Evolutionary conservation across 352 stramenopile genomes (phyloP), one percentile per base, ranked within the genome.

Genomic region (Phytophthora uliginosa): DNA sequence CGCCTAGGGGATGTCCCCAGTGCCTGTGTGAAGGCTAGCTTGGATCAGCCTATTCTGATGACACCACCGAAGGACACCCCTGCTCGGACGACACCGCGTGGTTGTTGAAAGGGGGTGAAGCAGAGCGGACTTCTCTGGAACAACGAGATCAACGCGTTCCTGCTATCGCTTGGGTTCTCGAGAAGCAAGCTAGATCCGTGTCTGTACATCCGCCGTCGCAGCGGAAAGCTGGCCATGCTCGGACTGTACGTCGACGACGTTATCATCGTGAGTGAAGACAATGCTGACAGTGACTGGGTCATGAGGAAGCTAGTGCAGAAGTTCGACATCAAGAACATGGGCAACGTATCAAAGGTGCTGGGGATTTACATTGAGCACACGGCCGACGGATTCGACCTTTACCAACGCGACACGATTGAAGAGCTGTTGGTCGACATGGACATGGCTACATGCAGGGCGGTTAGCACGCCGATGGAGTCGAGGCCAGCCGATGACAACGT

Each of bases 41-140:
- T 38, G 33, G 33, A 38, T 9, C 33, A 9, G 33, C 33, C 33
- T 38, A 38, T 38, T 9, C 33, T 38, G 33, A 38, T 38, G 33
- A 38, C 33, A 47, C 38, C 38, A n/a, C 38, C 38, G 3, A 47
- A 47, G 38, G 38, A 12, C 7, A 47, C 38, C 10, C 38, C 17
- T 47, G 38, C 38, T n/a, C 38, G 38, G 12, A 17, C 15, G 38
- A n/a, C 7, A n/a, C 15, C 1, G 38, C 12, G 12, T 47, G 38
- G 38, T 15, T n/a, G n/a, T n/a, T n/a, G n/a, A n/a, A n/a, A n/a
- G n/a, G 59, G 59, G 1, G 17, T 66, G 13, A 59, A 66, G 26
- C 47, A 52, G 22, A 66, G 59, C 7, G 48, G 59, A 3, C n/a
- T 31, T 5, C 48, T 58, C 7, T 66, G 59, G 48, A 66, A 66